These are phyloP conservation scores for Cystofilobasidium bisporidii DNA, from an alignment of 768 basidiomycete genomes.

Conservation along the genomic window DNA sequence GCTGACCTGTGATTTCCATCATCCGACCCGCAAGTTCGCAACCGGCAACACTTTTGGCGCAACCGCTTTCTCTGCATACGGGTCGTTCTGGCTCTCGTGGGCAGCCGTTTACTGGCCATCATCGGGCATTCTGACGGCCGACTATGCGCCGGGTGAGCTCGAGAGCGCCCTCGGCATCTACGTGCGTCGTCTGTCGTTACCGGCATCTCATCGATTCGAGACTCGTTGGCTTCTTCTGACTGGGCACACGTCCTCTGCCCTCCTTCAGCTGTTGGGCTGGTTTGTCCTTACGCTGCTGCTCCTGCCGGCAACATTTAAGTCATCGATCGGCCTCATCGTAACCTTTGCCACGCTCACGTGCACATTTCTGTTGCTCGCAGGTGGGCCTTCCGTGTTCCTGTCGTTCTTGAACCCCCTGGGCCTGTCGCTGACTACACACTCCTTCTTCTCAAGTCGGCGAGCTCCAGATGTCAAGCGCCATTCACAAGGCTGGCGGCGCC, in stretches of 20 bases:
- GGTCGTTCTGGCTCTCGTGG: not conserved
- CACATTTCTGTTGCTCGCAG: not conserved
- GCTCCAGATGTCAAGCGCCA: no score
- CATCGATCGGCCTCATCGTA: not conserved
- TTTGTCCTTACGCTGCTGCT: not conserved
- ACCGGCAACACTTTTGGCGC: slow-evolving; percentile 52
- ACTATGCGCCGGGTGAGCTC: not conserved
- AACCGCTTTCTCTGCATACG: slow-evolving; percentile 13
- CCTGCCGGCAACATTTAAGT: not conserved
- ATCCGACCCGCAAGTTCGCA: slow-evolving; percentile 40
- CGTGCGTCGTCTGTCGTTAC: not conserved
- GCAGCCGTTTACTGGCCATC: not conserved
- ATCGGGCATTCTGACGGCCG: not conserved
- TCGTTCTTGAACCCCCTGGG: no score
- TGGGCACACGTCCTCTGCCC: not conserved
- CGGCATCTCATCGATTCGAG: not conserved
- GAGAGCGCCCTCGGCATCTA: not conserved
- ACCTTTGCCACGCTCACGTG: not conserved
- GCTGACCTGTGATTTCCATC: not conserved
- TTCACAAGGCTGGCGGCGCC: no score
- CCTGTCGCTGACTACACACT: no score
- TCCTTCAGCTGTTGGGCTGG: no score
- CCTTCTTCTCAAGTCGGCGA: no score
- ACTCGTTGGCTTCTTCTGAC: not conserved
- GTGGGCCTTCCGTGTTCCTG: no score